Evolutionary conservation across 164 flowering plant species (phyloP), one percentile per base, ranked within the genome.

Genomic region (Magnolia kwangsiensis): DNA sequence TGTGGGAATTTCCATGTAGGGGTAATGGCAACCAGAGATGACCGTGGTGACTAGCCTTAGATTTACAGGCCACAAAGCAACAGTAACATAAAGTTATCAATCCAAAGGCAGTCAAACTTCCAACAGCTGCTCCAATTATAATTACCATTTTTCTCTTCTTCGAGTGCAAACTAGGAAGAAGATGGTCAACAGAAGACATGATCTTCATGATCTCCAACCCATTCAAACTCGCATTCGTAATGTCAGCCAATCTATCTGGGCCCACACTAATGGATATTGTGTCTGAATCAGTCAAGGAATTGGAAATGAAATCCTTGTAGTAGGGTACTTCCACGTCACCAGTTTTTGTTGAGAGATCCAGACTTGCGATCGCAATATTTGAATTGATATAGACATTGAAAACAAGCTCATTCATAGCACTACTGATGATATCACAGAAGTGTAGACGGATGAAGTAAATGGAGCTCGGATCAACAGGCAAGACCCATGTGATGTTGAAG

Each of bases 401-500:
- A 21, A 91, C 83, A 50, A 96, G 88, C 51, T 6, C 70, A 77
- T 90, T 86, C 67, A 89, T 69, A 16, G 86, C 24, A 71, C 81
- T 81, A 86, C 98, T 94, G 51, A 89, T 76, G 45, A 96, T 89
- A 77, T 96, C 99, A 75, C 99, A 94, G 80, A 96, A 91, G 76
- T 96, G 99, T 3, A 87, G 82, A 72, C 99, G 83, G 21, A 96
- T 83, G 70, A 96, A 83, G 76, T 96, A 94, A 73, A 50, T 73
- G 82, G 89, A 94, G 29, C 77, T 69, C 19, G 96, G 91, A 81
- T 92, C 92, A 4, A 96, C 92, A 7, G 80, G 2, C 69, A 96
- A 87, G 4, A 84, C 94, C 99, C 99, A 96, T 11, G 99, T 94
- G 24, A 96, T 75, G 80, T 96, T 96, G 89, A 92, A 96, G 81